phyloP scores from a whole-genome alignment of 1,139 yeast genomes.

The Candida mesenterica region DNA sequence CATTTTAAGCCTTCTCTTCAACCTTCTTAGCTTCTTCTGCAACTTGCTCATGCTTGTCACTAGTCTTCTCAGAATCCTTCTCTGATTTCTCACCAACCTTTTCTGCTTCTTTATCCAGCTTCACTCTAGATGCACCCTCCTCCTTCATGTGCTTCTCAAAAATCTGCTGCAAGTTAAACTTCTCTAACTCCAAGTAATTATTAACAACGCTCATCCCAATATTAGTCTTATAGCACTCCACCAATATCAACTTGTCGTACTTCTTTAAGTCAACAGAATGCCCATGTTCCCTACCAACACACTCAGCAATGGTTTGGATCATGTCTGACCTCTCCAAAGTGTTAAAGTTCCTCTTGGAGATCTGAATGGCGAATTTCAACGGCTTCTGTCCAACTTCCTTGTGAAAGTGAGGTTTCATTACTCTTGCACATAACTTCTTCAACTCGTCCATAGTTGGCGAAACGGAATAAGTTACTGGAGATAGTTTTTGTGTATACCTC shows the following conservation, averaged over 20 bases:
- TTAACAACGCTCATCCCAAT: constrained; percentile 80
- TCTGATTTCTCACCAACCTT: constrained; percentile 7
- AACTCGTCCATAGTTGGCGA: constrained; percentile 72
- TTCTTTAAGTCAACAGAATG: constrained; percentile 80
- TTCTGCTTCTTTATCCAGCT: constrained; percentile 4
- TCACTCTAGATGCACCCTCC: constrained; percentile 4
- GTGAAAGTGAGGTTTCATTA: constrained; percentile 71
- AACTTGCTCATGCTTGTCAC: too few species aligned
- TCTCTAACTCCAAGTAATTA: constrained; percentile 53
- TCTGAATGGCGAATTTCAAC: constrained; percentile 75
- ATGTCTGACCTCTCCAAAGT: constrained; percentile 66
- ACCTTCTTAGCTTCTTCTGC: too few species aligned
- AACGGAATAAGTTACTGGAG: constrained; percentile 78
- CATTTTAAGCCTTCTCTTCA: too few species aligned
- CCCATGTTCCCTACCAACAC: constrained; percentile 67
- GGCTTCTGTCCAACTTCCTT: constrained; percentile 46
- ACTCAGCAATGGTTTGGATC: constrained; percentile 67
- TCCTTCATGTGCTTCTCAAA: constrained; percentile 43
- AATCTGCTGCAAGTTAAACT: constrained; percentile 64
- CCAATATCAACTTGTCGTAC: constrained; percentile 74
- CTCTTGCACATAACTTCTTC: constrained; percentile 51
- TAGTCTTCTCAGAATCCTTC: constrained; percentile 7
- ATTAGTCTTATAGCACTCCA: constrained; percentile 84
- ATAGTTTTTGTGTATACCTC: constrained; percentile 72
- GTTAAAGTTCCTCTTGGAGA: constrained; percentile 76